These are phyloP conservation scores for Lolium perenne DNA, from an alignment of 176 grass and related monocot genomes.

Conservation along the genomic window DNA sequence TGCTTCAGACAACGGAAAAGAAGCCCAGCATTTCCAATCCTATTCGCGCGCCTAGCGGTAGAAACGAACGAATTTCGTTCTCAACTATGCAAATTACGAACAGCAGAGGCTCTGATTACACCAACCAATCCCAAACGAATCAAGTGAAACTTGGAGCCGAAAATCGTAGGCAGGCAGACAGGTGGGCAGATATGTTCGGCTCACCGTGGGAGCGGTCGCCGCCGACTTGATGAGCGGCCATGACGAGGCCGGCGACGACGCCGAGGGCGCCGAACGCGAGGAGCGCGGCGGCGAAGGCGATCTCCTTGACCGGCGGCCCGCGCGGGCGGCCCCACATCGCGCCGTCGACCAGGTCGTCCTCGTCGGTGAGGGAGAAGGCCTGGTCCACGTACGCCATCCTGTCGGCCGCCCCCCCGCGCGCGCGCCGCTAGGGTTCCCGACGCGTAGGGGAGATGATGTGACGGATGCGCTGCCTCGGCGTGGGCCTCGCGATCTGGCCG, in stretches of 20 bases:
- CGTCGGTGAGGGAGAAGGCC: slow-evolving; percentile 94
- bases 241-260: slow-evolving; percentile 59
- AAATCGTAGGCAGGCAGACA: not conserved
- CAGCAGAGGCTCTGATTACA: not conserved
- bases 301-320: slow-evolving; percentile 89
- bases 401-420: not conserved
- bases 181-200: not conserved
- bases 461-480: not conserved
- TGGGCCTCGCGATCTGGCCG: slow-evolving; percentile 9
- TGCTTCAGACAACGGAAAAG: not conserved
- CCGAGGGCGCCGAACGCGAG: slow-evolving; percentile 83
- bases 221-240: slow-evolving; percentile 79
- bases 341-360: slow-evolving; percentile 83
- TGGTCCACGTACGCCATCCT: slow-evolving; percentile 99
- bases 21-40: not conserved
- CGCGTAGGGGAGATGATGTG: not conserved
- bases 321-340: slow-evolving; percentile 46
- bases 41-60: no score
- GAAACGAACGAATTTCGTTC: not conserved
- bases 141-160: not conserved
- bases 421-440: not conserved
- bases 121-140: not conserved
- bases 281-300: slow-evolving; percentile 80
- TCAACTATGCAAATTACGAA: not conserved
- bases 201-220: slow-evolving; percentile 93